These are phyloP conservation scores for Camelina laxa DNA, from an alignment of 345 rosid genomes.

Conservation along the genomic window DNA sequence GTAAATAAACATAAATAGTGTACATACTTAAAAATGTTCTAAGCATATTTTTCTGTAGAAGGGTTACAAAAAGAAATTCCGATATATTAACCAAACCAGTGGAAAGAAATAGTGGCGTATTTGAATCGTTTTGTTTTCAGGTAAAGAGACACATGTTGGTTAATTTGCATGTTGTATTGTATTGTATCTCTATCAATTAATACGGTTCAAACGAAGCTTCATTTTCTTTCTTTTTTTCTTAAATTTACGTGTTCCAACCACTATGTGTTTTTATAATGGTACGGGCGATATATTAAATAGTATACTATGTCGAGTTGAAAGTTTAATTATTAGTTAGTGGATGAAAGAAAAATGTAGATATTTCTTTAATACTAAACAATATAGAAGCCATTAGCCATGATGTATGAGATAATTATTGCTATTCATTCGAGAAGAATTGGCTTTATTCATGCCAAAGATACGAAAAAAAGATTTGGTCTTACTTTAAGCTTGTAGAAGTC, in stretches of 20 bases:
- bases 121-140: not conserved
- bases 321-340: slow-evolving; percentile 16
- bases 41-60: too few species aligned
- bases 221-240: not conserved
- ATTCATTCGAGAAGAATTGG: slow-evolving; percentile 1
- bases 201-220: slow-evolving; percentile 1
- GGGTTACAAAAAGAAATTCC: too few species aligned
- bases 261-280: not conserved
- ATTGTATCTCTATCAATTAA: not conserved
- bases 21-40: too few species aligned
- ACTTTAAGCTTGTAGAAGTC: slow-evolving; percentile 8
- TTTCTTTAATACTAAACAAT: not conserved
- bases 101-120: too few species aligned
- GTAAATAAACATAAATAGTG: too few species aligned
- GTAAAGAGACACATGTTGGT: not conserved
- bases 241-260: slow-evolving; percentile 18
- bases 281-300: not conserved
- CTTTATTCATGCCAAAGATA: slow-evolving; percentile 14
- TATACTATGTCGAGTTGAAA: not conserved
- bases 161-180: not conserved
- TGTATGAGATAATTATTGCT: not conserved
- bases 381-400: slow-evolving; percentile 7
- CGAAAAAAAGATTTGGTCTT: slow-evolving; percentile 21
- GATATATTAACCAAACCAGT: too few species aligned
- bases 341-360: not conserved